These are phyloP conservation scores for Hortaea sp. DNA, from an alignment of 2,329 filamentous ascomycete genomes.

Conservation along the genomic window DNA sequence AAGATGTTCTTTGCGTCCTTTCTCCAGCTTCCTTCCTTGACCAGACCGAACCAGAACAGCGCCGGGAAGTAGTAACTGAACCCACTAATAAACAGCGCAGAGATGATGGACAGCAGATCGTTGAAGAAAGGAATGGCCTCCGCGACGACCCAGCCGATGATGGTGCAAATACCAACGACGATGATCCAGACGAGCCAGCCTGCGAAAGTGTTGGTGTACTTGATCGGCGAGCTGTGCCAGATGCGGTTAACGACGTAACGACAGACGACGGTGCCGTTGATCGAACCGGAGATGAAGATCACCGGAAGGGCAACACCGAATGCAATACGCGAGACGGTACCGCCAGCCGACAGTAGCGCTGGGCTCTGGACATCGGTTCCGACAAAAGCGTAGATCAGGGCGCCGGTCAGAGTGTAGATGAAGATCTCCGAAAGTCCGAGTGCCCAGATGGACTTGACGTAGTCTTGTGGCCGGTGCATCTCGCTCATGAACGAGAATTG, in stretches of 20 bases:
- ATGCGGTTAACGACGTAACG: conserved; percentile 54
- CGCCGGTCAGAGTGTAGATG: conserved; percentile 57
- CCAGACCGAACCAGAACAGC: conserved; percentile 33
- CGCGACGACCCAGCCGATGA: conserved; percentile 59
- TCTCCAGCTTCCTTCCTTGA: conserved; percentile 40
- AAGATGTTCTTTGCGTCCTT: conserved; percentile 34
- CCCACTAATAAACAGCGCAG: conserved; percentile 56
- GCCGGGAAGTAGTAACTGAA: conserved; percentile 40
- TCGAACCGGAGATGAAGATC: conserved; percentile 62
- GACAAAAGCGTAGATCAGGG: conserved; percentile 58
- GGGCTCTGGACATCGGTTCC: conserved; percentile 54
- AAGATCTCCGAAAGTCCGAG: conserved; percentile 53
- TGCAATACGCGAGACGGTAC: conserved; percentile 50
- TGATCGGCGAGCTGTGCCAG: conserved; percentile 46
- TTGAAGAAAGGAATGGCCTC: conserved; percentile 65
- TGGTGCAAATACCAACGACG: conserved; percentile 48
- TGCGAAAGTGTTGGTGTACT: conserved; percentile 31
- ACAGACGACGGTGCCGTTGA: conserved; percentile 47
- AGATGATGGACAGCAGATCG: conserved; percentile 56
- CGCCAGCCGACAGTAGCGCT: conserved; percentile 53
- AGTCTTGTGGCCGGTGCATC: conserved; percentile 53
- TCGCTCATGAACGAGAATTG: conserved; percentile 62
- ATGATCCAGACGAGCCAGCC: conserved; percentile 50
- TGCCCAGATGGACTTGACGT: conserved; percentile 48
- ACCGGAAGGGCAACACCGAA: conserved; percentile 64